A percentile compares a stretch with the other conserved stretches of the same genome.
phyloP scores from a whole-genome alignment of 2,329 filamentous ascomycete genomes.

The Ceratocystis ficicola region DNA sequence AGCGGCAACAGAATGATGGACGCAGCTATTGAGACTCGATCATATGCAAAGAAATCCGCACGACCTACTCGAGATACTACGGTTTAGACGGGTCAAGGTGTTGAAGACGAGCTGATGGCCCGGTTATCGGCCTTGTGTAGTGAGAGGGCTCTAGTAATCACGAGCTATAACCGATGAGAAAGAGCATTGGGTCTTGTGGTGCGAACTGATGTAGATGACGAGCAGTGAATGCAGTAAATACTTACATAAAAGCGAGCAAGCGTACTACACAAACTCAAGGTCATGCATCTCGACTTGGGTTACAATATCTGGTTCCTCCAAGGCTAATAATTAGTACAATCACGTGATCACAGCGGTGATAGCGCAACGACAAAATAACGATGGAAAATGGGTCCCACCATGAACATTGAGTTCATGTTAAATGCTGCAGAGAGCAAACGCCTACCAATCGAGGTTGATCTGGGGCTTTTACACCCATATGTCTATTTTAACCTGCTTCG shows the following conservation, averaged over 20 bases:
- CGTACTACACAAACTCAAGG: too few species aligned
- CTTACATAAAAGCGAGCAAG: too few species aligned
- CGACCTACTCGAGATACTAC: neutral
- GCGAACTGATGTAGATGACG: too few species aligned
- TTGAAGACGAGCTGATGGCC: neutral
- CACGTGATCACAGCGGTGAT: neutral
- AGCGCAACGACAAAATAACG: slow-evolving; percentile 9
- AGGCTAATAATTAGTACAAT: neutral
- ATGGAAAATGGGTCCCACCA: slow-evolving; percentile 5
- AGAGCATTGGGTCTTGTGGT: too few species aligned
- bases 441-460: slow-evolving; percentile 4
- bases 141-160: neutral
- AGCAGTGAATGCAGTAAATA: too few species aligned
- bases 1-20: slow-evolving; percentile 85
- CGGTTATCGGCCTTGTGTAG: neutral
- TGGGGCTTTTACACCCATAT: neutral
- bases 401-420: neutral
- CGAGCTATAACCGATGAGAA: neutral
- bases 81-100: neutral
- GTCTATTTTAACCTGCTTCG: neutral
- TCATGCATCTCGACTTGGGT: neutral
- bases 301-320: neutral
- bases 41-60: slow-evolving; percentile 39
- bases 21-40: slow-evolving; percentile 61
- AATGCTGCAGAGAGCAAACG: neutral